These are phyloP conservation scores for Dichotomopilus funicola DNA, from an alignment of 2,329 filamentous ascomycete species.

Conservation along the genomic window DNA sequence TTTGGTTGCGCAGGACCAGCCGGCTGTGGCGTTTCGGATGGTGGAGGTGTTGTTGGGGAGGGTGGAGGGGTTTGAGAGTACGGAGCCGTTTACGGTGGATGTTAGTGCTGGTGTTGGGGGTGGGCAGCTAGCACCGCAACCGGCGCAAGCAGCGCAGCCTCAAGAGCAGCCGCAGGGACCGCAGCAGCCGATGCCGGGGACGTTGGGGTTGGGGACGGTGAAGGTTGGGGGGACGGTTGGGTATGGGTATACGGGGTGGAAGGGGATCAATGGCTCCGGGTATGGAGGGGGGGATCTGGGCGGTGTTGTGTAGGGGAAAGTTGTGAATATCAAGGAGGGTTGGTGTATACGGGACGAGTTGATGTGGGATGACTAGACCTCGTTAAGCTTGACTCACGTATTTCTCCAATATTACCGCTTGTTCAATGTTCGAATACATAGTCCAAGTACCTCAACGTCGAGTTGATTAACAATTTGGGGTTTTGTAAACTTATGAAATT, in stretches of 20 bases:
- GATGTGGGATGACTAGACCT: too few species aligned
- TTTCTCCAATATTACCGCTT: too few species aligned
- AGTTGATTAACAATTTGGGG: too few species aligned
- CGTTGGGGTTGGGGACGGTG: background rate
- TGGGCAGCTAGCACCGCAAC: too few species aligned
- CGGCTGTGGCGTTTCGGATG: slow-evolving; percentile 10
- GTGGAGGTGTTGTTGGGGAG: slow-evolving; percentile 9
- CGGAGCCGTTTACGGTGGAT: slow-evolving; percentile 3
- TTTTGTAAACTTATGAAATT: too few species aligned
- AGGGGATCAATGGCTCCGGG: background rate
- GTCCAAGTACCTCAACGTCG: too few species aligned
- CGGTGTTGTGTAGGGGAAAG: background rate
- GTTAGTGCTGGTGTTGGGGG: background rate
- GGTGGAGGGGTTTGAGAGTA: slow-evolving; percentile 7
- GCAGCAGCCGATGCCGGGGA: background rate
- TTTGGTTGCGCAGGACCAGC: slow-evolving; percentile 6
- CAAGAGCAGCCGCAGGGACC: too few species aligned
- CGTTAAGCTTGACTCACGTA: too few species aligned
- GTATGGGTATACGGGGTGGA: background rate
- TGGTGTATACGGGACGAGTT: too few species aligned
- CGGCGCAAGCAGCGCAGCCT: too few species aligned
- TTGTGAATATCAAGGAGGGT: too few species aligned
- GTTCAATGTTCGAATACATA: too few species aligned
- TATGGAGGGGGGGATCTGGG: background rate
- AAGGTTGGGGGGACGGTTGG: background rate